A percentile compares a stretch with the other conserved stretches of the same genome.
Evolutionary conservation across 768 basidiomycete species (phyloP).

Genomic region (Lentinula boryana): DNA sequence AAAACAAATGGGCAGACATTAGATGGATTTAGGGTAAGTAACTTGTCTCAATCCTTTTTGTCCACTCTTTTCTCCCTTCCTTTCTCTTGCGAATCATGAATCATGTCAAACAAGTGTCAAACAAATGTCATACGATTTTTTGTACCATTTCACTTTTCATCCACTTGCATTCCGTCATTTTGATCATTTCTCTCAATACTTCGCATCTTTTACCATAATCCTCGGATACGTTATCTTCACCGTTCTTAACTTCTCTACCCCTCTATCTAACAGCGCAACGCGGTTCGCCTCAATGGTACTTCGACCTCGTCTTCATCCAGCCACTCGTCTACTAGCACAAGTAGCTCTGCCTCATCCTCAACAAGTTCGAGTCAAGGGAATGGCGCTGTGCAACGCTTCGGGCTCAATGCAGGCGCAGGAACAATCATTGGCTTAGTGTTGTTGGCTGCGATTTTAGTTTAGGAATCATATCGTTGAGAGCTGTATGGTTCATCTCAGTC

Average conservation of each 20-base stretch:
- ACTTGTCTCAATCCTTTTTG: background rate
- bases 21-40: constrained; percentile 38
- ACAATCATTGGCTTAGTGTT: background rate
- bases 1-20: constrained; percentile 27
- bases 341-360: background rate
- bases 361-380: background rate
- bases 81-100: too few relatives aligned
- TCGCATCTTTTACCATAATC: background rate
- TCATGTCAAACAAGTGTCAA: too few relatives aligned
- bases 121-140: background rate
- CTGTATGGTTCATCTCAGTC: too few relatives aligned
- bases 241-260: background rate
- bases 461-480: background rate
- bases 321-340: background rate
- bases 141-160: background rate
- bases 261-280: constrained; percentile 1
- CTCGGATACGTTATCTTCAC: background rate
- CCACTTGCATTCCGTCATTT: background rate
- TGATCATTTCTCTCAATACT: background rate
- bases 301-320: background rate
- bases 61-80: too few relatives aligned
- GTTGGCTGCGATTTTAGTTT: background rate
- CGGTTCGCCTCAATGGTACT: constrained; percentile 3
- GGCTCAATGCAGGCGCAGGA: background rate
- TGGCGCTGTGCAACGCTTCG: background rate